These are phyloP conservation scores for Pyrenophora seminiperda DNA, from an alignment of 2,329 filamentous ascomycete genomes.

Conservation along the genomic window DNA sequence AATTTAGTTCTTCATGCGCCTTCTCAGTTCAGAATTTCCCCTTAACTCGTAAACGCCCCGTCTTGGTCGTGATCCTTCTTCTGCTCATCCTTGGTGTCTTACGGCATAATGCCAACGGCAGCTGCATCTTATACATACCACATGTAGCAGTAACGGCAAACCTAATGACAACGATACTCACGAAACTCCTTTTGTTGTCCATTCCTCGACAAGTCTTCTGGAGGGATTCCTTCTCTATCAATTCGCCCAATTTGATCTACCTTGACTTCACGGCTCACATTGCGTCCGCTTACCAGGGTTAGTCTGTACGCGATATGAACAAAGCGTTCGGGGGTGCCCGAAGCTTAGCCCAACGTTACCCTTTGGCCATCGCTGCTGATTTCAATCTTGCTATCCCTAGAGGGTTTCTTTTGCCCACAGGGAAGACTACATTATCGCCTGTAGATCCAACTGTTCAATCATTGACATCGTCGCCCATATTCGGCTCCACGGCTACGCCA, in stretches of 20 bases:
- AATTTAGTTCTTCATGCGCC: slow-evolving; percentile 20
- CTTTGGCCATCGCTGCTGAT: slow-evolving; percentile 26
- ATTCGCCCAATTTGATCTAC: slow-evolving; percentile 1
- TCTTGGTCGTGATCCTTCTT: slow-evolving; percentile 1
- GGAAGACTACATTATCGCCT: slow-evolving; percentile 13
- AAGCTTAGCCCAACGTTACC: slow-evolving; percentile 31
- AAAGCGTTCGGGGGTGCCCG: slow-evolving; percentile 24
- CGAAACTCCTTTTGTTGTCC: not conserved
- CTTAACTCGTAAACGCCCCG: slow-evolving; percentile 13
- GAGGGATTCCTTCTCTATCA: not conserved
- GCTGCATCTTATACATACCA: slow-evolving; percentile 11
- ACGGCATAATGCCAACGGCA: slow-evolving; percentile 7
- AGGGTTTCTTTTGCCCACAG: slow-evolving; percentile 25
- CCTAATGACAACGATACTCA: slow-evolving; percentile 33
- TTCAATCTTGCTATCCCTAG: slow-evolving; percentile 29
- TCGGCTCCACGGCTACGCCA: slow-evolving; percentile 4
- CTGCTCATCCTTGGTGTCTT: slow-evolving; percentile 8
- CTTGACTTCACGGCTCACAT: slow-evolving; percentile 8
- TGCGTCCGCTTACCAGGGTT: slow-evolving; percentile 3
- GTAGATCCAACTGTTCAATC: slow-evolving; percentile 3
- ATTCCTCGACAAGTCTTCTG: not conserved
- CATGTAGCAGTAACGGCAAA: slow-evolving; percentile 23
- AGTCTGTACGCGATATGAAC: slow-evolving; percentile 26
- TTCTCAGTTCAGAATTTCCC: slow-evolving; percentile 4
- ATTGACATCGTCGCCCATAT: not conserved